Conservation (phyloP, 1,139 yeast genomes). For the Saccharomycopsis hybrid region DNA sequence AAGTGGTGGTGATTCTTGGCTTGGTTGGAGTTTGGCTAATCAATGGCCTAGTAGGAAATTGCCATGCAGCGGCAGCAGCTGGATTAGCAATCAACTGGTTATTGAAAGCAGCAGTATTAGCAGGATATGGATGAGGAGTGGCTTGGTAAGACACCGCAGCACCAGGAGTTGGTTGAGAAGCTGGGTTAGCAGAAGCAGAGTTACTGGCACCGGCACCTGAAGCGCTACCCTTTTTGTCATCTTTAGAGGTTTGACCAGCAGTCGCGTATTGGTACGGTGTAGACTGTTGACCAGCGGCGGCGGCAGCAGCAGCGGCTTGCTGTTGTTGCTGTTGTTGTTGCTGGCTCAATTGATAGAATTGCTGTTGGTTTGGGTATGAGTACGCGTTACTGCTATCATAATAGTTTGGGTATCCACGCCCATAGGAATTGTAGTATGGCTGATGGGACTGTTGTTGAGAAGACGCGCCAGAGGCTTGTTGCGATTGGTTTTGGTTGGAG, state of each 20-base stretch:
- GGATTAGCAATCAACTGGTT: neutral
- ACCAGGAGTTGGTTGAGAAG: no score
- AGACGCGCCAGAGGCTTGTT: neutral
- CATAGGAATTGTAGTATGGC: constrained; percentile 6
- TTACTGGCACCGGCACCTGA: neutral
- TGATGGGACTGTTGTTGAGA: constrained; percentile 1
- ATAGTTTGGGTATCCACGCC: constrained; percentile 6
- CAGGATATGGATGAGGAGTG: neutral
- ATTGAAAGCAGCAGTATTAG: neutral
- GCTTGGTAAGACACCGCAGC: no score
- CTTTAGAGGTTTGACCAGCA: no score
- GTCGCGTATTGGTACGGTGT: neutral
- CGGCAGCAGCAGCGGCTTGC: constrained; percentile 1
- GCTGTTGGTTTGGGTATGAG: constrained; percentile 4
- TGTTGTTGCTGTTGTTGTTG: constrained; percentile 6
- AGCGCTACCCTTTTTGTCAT: constrained; percentile 10
- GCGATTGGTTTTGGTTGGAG: neutral
- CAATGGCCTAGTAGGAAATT: neutral
- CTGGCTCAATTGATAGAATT: constrained; percentile 4
- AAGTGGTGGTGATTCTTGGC: constrained; percentile 40
- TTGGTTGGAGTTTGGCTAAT: constrained; percentile 24
- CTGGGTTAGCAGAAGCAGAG: neutral
- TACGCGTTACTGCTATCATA: constrained; percentile 10
- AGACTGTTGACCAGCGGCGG: constrained; percentile 4
- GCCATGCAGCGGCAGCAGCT: neutral